Evolutionary conservation across 495 filamentous ascomycete species (phyloP).

Genomic region (Penicillium desertorum): DNA sequence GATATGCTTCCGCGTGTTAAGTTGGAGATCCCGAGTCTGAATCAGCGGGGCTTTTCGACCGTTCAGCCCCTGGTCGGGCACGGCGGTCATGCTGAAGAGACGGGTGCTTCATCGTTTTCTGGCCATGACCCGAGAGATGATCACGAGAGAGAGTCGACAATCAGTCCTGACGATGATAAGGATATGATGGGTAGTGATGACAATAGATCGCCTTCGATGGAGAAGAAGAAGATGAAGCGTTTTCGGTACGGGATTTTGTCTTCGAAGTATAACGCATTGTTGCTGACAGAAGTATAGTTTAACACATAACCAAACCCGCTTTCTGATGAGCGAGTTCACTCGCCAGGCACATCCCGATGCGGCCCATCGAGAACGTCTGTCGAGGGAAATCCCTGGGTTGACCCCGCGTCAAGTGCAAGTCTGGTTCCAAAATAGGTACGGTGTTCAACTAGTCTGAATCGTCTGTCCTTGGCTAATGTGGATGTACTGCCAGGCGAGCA

Average conservation of each 20-base stretch:
- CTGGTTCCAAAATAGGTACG: constrained; percentile 97
- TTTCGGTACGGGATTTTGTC: constrained; percentile 66
- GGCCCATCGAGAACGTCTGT: constrained; percentile 84
- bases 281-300: constrained; percentile 54
- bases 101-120: constrained; percentile 18
- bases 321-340: constrained; percentile 95
- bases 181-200: constrained; percentile 30
- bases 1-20: constrained; percentile 23
- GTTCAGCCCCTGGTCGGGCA: constrained; percentile 19
- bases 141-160: constrained; percentile 27
- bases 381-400: constrained; percentile 87
- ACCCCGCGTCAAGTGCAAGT: constrained; percentile 95
- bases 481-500: constrained; percentile 61
- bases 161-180: constrained; percentile 39
- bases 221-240: constrained; percentile 93
- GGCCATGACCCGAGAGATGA: constrained; percentile 24
- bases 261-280: constrained; percentile 6
- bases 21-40: constrained; percentile 23
- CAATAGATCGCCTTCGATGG: constrained; percentile 41
- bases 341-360: constrained; percentile 95
- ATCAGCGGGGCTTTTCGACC: constrained; percentile 21
- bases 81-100: constrained; percentile 22
- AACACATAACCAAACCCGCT: constrained; percentile 94
- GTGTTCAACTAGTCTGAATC: constrained; percentile 16
- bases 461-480: constrained; percentile 26